phyloP scores from a whole-genome alignment of 2,329 filamentous ascomycete genomes.

The Aspergillus fischeri region DNA sequence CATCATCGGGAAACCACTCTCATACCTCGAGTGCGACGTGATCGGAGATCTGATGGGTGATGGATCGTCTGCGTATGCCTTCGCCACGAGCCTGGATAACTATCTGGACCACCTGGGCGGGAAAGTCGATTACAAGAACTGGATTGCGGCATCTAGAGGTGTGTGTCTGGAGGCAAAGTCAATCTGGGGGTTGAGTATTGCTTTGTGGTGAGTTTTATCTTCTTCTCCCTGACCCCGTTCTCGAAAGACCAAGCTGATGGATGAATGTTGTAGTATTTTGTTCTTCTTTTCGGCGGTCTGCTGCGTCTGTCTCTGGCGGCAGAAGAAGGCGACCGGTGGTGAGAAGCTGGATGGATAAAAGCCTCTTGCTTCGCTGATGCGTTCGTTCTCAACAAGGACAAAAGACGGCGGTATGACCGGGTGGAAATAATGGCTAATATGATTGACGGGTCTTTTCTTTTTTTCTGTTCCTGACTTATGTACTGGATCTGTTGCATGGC shows the following conservation, averaged over 20 bases:
- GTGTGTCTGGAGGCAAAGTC: constrained; percentile 83
- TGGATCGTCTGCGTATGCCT: constrained; percentile 50
- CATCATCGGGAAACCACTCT: constrained; percentile 74
- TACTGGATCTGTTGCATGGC: not conserved
- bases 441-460: not conserved
- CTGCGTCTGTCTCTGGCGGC: constrained; percentile 59
- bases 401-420: not conserved
- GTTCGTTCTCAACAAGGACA: not conserved
- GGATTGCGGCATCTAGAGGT: constrained; percentile 57
- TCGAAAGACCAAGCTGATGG: not conserved
- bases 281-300: constrained; percentile 62
- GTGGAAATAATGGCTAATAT: not conserved
- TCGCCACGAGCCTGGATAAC: constrained; percentile 49
- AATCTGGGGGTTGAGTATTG: constrained; percentile 81
- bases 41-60: constrained; percentile 47
- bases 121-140: constrained; percentile 48
- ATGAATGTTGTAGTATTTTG: constrained; percentile 48
- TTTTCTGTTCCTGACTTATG: not conserved
- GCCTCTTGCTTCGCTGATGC: too few species aligned
- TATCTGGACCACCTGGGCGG: constrained; percentile 51
- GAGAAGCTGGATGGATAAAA: constrained; percentile 15
- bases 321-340: constrained; percentile 43
- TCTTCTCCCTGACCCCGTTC: not conserved
- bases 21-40: constrained; percentile 67
- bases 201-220: constrained; percentile 57